These are phyloP conservation scores for Arthrobotrys pseudoclavata DNA, from an alignment of 2,329 filamentous ascomycete species.

Conservation along the genomic window DNA sequence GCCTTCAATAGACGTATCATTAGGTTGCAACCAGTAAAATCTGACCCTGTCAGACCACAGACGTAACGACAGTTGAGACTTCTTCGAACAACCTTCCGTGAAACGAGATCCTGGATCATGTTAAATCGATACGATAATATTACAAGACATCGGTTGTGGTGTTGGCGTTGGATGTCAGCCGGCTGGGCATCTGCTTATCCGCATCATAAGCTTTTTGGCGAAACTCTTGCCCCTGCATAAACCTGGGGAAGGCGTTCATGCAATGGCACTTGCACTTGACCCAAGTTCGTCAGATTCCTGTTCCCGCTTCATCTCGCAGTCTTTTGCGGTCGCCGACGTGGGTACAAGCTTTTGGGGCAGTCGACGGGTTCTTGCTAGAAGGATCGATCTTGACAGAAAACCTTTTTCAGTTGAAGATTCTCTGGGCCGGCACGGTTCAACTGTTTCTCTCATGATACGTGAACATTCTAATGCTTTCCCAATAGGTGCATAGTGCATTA, in stretches of 20 bases:
- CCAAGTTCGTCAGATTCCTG: conserved; percentile 16
- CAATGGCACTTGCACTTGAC: conserved; percentile 11
- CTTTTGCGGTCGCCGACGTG: conserved; percentile 29
- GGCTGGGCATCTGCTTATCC: conserved; percentile 56
- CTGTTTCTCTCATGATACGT: background rate
- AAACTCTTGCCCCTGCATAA: conserved; percentile 51
- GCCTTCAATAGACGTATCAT: conserved; percentile 9
- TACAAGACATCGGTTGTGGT: conserved; percentile 21
- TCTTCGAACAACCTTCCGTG: background rate
- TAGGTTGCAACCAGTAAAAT: conserved; percentile 2
- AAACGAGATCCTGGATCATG: conserved; percentile 7
- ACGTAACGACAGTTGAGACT: conserved; percentile 5
- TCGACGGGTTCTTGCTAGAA: background rate
- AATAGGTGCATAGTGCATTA: background rate
- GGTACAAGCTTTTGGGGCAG: background rate
- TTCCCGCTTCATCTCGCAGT: conserved; percentile 24
- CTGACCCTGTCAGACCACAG: conserved; percentile 26
- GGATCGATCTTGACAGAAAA: background rate
- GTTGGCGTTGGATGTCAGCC: conserved; percentile 42
- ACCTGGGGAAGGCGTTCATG: conserved; percentile 24
- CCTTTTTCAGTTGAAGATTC: background rate
- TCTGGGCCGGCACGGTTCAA: background rate
- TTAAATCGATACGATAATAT: conserved; percentile 25
- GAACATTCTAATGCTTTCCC: background rate
- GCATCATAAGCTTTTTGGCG: conserved; percentile 56